phyloP scores from a whole-genome alignment of 140 eudicot genomes.

The Cichorium intybus region DNA sequence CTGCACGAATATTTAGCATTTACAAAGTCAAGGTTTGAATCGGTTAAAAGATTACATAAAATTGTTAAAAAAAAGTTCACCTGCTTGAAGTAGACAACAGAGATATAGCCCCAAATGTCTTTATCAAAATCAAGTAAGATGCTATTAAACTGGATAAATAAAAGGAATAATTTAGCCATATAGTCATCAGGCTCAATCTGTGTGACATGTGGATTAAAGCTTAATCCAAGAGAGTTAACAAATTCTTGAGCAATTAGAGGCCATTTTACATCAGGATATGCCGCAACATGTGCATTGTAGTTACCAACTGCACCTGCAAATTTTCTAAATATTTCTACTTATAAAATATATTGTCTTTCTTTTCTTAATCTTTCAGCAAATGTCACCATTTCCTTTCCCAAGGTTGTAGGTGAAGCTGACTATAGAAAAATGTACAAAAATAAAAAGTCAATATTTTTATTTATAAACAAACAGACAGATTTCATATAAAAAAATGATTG shows the following conservation, averaged over 20 bases:
- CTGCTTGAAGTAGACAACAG: slow-evolving; percentile 95
- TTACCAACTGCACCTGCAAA: slow-evolving; percentile 98
- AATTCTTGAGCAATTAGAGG: slow-evolving; percentile 82
- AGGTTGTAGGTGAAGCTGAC: no score
- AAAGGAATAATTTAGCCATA: slow-evolving; percentile 86
- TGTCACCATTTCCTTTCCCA: no score
- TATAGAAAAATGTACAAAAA: no score
- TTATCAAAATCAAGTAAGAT: slow-evolving; percentile 80
- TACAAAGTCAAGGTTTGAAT: slow-evolving; percentile 5
- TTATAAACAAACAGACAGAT: no score
- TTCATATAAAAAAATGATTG: no score
- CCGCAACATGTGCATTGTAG: no score
- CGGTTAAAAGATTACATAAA: no score
- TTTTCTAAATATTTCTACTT: slow-evolving; percentile 73
- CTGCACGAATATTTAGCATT: slow-evolving; percentile 47
- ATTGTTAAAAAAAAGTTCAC: slow-evolving; percentile 22
- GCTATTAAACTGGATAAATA: slow-evolving; percentile 71
- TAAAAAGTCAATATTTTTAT: no score
- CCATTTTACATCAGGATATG: slow-evolving; percentile 81
- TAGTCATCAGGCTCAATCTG: slow-evolving; percentile 98
- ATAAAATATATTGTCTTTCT: slow-evolving; percentile 55
- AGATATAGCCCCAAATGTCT: slow-evolving; percentile 92
- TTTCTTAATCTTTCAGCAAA: no score
- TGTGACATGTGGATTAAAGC: slow-evolving; percentile 80
- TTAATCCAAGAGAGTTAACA: slow-evolving; percentile 82